Conservation (phyloP, 306 rosid species). For the Vicia sativa region DNA sequence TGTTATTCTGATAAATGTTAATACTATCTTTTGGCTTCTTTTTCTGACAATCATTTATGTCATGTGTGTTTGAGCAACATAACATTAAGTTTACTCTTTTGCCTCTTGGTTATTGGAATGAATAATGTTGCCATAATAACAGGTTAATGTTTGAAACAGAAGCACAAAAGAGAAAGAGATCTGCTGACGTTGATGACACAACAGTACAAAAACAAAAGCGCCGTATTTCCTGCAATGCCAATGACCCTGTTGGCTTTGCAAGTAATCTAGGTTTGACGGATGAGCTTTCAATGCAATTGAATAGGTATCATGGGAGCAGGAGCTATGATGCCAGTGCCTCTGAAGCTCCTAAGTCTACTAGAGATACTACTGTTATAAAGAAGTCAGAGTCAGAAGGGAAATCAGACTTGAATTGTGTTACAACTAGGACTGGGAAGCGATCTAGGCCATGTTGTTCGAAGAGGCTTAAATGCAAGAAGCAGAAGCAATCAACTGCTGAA, state of each 20-base stretch:
- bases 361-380: slow-evolving; percentile 5
- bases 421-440: slow-evolving; percentile 52
- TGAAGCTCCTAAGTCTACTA: slow-evolving; percentile 38
- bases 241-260: slow-evolving; percentile 32
- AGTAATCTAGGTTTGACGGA: slow-evolving; percentile 36
- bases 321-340: slow-evolving; percentile 34
- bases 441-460: slow-evolving; percentile 78
- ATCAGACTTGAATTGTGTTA: slow-evolving; percentile 38
- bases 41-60: slow-evolving; percentile 13
- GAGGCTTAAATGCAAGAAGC: slow-evolving; percentile 55
- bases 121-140: slow-evolving; percentile 7
- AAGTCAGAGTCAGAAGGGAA: slow-evolving; percentile 38
- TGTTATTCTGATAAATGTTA: slow-evolving; percentile 6
- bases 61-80: slow-evolving; percentile 26
- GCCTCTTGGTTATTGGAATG: slow-evolving; percentile 6
- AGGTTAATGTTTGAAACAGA: slow-evolving; percentile 49
- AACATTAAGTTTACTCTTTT: slow-evolving; percentile 14
- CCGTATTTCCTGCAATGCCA: slow-evolving; percentile 37
- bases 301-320: slow-evolving; percentile 32
- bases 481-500: slow-evolving; percentile 45
- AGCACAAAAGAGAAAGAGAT: slow-evolving; percentile 51
- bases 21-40: slow-evolving; percentile 25
- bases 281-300: slow-evolving; percentile 35
- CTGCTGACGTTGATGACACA: slow-evolving; percentile 37
- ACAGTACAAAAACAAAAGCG: slow-evolving; percentile 40